A percentile compares a stretch with the other conserved stretches of the same genome.
These are phyloP conservation scores for Ramaria sp. DNA, from an alignment of 768 basidiomycete species.

Conservation along the genomic window DNA sequence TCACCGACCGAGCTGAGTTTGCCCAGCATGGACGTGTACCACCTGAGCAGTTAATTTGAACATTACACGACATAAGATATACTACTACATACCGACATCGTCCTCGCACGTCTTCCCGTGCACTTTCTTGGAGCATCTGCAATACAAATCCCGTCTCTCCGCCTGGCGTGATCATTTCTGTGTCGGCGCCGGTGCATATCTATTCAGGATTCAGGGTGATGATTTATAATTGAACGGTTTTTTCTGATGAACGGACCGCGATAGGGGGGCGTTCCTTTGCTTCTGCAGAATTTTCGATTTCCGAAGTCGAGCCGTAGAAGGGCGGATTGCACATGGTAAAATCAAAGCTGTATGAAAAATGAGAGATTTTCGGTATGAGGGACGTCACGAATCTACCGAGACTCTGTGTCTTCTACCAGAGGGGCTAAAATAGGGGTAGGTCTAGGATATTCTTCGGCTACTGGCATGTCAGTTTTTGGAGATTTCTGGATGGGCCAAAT, in stretches of 20 bases:
- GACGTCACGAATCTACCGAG: not conserved
- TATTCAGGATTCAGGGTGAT: slow-evolving; percentile 17
- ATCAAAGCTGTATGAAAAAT: slow-evolving; percentile 31
- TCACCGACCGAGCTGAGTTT: slow-evolving; percentile 65
- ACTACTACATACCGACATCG: slow-evolving; percentile 44
- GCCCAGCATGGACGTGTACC: slow-evolving; percentile 92
- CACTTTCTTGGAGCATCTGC: slow-evolving; percentile 69
- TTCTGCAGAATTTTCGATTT: slow-evolving; percentile 47
- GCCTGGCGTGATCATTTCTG: slow-evolving; percentile 84
- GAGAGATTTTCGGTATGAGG: slow-evolving; percentile 4
- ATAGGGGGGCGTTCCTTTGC: slow-evolving; percentile 57
- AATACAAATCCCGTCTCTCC: slow-evolving; percentile 77
- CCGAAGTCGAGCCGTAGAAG: slow-evolving; percentile 73
- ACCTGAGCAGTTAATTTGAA: slow-evolving; percentile 32
- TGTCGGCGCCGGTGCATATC: slow-evolving; percentile 79
- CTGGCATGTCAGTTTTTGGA: not conserved
- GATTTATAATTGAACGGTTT: not conserved
- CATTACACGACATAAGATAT: not conserved
- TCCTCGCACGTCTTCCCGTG: slow-evolving; percentile 22
- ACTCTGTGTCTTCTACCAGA: slow-evolving; percentile 15
- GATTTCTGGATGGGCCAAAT: slow-evolving; percentile 20
- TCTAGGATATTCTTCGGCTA: slow-evolving; percentile 10
- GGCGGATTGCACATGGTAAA: slow-evolving; percentile 97
- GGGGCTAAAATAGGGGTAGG: slow-evolving; percentile 37
- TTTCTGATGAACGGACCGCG: slow-evolving; percentile 35